A percentile compares a stretch with the other conserved stretches of the same genome.
These are phyloP conservation scores for Ogataea henricii DNA, from an alignment of 805 yeast species.

Conservation along the genomic window DNA sequence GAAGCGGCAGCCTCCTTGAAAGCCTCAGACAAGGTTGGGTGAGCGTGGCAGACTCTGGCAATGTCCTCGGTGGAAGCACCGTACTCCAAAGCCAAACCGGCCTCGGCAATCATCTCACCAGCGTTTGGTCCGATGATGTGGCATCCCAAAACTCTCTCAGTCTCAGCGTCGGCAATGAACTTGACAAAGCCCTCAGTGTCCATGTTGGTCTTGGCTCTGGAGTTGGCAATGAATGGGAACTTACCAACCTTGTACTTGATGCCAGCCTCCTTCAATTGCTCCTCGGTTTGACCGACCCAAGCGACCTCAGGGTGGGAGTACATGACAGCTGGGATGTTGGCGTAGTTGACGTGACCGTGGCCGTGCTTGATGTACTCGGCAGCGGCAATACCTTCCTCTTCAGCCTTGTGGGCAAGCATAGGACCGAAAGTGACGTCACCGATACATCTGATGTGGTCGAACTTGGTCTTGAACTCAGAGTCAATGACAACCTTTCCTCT, in stretches of 20 bases:
- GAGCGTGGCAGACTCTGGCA: conserved; percentile 98
- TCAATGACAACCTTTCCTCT: conserved; percentile 94
- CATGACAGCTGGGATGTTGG: conserved; percentile 97
- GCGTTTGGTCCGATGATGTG: conserved; percentile 98
- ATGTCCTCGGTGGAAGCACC: conserved; percentile 98
- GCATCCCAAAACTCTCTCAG: conserved; percentile 93
- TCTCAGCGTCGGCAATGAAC: conserved; percentile 93
- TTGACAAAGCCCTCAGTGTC: conserved; percentile 98
- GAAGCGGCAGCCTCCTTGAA: conserved; percentile 97
- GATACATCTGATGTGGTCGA: conserved; percentile 91
- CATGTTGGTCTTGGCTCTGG: conserved; percentile 97
- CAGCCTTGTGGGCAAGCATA: conserved; percentile 99
- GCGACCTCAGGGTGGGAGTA: conserved; percentile 99
- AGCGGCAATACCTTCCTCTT: conserved; percentile 99
- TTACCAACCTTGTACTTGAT: conserved; percentile 91
- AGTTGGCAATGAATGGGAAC: conserved; percentile 98
- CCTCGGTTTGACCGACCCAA: conserved; percentile 97
- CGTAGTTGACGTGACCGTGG: conserved; percentile 97
- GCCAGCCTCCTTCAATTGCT: conserved; percentile 91
- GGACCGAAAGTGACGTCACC: conserved; percentile 99
- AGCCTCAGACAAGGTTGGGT: conserved; percentile 97
- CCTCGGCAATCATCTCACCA: conserved; percentile 99
- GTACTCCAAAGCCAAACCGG: conserved; percentile 94
- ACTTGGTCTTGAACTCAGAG: conserved; percentile 87
- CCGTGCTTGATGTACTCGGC: conserved; percentile 92